Percentiles rank a stretch among this genome's conserved stretches.
Conservation (phyloP, 163 green algal species). For the Chloroidium sp. region DNA sequence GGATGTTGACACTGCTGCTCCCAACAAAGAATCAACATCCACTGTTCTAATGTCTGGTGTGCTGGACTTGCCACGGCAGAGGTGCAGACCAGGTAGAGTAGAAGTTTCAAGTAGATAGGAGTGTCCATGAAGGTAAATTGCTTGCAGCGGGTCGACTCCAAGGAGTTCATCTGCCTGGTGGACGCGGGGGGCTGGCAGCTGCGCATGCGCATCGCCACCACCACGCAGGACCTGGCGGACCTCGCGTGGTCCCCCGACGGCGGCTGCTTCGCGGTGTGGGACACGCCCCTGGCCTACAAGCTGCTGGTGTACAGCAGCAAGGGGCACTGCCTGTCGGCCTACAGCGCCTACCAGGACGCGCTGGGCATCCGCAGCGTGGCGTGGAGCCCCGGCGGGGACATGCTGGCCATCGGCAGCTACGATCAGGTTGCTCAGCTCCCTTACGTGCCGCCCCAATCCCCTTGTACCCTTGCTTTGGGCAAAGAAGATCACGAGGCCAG, state of each 20-base stretch:
- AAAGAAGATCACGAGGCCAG: neutral
- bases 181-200: constrained; percentile 32
- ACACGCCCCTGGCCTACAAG: constrained; percentile 47
- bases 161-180: constrained; percentile 60
- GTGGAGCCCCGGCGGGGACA: constrained; percentile 67
- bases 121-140: too few species aligned
- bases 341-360: constrained; percentile 48
- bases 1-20: neutral
- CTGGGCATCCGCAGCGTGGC: constrained; percentile 61
- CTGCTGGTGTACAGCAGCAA: constrained; percentile 49
- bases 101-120: too few species aligned
- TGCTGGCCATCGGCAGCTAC: constrained; percentile 76
- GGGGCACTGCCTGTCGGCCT: constrained; percentile 43
- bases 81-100: too few species aligned
- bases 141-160: constrained; percentile 58
- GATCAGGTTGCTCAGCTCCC: constrained; percentile 44
- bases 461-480: too few species aligned
- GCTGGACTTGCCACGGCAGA: neutral
- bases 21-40: constrained; percentile 4
- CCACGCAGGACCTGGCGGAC: constrained; percentile 61
- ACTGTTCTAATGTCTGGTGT: neutral
- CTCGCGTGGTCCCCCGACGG: constrained; percentile 71
- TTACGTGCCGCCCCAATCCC: neutral
- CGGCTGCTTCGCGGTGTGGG: constrained; percentile 65
- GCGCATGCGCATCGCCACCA: constrained; percentile 21